Percentiles rank a stretch among this genome's conserved stretches.
These are phyloP conservation scores for Fusarium papillatum DNA, from an alignment of 2,329 filamentous ascomycete species.

Conservation along the genomic window DNA sequence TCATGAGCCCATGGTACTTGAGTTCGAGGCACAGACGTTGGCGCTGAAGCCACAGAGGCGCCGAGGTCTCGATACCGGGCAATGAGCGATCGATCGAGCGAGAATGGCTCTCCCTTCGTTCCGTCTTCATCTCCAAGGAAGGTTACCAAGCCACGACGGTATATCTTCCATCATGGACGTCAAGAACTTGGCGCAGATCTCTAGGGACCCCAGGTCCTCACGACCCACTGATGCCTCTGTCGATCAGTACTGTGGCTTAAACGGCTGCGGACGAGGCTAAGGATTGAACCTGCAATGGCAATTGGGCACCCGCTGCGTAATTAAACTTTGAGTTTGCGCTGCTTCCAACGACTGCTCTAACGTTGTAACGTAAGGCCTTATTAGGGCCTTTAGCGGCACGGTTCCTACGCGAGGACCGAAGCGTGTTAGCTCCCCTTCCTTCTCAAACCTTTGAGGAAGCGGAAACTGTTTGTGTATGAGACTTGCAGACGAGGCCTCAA, in stretches of 20 bases:
- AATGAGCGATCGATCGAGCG: background rate
- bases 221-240: background rate
- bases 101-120: background rate
- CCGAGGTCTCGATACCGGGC: background rate
- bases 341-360: background rate
- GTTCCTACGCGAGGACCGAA: background rate
- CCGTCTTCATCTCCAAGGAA: background rate
- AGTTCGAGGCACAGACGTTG: background rate
- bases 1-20: background rate
- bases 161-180: background rate
- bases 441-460: background rate
- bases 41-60: background rate
- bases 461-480: background rate
- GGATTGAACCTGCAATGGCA: background rate
- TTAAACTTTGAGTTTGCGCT: background rate
- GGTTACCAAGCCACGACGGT: background rate
- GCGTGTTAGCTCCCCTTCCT: background rate
- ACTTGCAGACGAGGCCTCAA: background rate
- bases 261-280: background rate
- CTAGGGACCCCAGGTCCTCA: background rate
- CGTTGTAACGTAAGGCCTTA: background rate
- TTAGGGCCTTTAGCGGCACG: background rate
- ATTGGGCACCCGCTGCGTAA: background rate
- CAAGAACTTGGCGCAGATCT: background rate
- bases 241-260: background rate